Conservation (phyloP, 495 filamentous ascomycete genomes). For the Haplographium delicatum region DNA sequence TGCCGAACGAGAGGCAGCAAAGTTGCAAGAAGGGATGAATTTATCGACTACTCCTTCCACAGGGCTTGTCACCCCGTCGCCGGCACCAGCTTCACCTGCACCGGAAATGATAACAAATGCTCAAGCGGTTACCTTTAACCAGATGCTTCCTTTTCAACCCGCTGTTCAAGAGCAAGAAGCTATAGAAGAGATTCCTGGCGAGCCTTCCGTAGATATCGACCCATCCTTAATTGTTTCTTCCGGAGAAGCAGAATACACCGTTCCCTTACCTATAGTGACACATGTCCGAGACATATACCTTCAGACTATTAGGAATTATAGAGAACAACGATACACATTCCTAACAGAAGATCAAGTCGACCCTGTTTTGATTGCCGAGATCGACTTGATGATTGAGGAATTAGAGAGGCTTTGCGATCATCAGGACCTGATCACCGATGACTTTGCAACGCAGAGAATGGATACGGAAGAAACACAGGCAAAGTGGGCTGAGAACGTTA, state of each 20-base stretch:
- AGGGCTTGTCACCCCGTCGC: neutral
- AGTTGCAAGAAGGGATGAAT: neutral
- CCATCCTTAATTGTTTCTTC: no score
- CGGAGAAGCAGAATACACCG: slow-evolving; percentile 7
- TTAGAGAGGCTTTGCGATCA: slow-evolving; percentile 20
- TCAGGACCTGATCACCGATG: slow-evolving; percentile 12
- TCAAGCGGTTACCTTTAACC: no score
- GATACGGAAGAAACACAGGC: slow-evolving; percentile 8
- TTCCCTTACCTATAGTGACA: slow-evolving; percentile 21
- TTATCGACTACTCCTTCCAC: no score
- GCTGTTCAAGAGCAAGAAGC: neutral
- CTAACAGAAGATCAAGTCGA: slow-evolving; percentile 10
- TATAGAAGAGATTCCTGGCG: neutral
- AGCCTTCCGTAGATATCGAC: slow-evolving; percentile 3
- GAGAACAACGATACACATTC: slow-evolving; percentile 10
- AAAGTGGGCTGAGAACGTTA: slow-evolving; percentile 22
- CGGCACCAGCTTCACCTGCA: neutral
- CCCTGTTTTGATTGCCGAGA: slow-evolving; percentile 7
- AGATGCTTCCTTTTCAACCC: neutral
- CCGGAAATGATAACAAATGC: no score
- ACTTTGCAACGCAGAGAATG: slow-evolving; percentile 14
- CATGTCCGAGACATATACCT: slow-evolving; percentile 19
- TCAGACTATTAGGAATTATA: slow-evolving; percentile 6
- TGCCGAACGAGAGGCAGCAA: slow-evolving; percentile 3
- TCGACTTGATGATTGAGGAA: slow-evolving; percentile 21